Conservation (phyloP, 1,284 basidiomycete genomes). For the Cystobasidium slooffiae region DNA sequence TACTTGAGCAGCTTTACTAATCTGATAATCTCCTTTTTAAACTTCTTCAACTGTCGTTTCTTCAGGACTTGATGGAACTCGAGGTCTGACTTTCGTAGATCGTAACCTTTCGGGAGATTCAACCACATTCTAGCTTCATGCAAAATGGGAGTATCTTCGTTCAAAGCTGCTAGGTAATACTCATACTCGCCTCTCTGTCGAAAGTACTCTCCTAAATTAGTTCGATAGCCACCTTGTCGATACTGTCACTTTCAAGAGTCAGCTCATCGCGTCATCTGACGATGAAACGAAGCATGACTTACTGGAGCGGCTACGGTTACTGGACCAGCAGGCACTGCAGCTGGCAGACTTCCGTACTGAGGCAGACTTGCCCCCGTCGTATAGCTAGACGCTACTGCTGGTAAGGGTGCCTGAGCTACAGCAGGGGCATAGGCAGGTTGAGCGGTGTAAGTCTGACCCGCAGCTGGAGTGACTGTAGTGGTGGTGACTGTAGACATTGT, state of each 20-base stretch:
- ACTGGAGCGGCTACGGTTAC: not conserved
- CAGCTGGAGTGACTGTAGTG: not conserved
- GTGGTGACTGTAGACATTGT: constrained; percentile 3
- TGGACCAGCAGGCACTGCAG: not conserved
- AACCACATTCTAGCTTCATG: constrained; percentile 1
- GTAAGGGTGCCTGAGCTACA: not conserved
- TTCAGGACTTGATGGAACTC: constrained; percentile 6
- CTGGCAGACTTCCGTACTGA: no score
- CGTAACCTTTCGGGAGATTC: constrained; percentile 1
- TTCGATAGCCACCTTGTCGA: constrained; percentile 8
- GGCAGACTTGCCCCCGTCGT: not conserved
- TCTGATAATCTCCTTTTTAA: constrained; percentile 7
- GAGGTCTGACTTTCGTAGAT: constrained; percentile 3
- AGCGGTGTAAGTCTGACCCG: not conserved
- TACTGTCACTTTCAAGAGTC: not conserved
- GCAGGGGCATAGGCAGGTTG: not conserved
- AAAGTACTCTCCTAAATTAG: constrained; percentile 5
- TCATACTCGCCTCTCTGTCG: constrained; percentile 4
- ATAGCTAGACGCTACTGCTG: not conserved
- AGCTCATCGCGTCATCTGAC: not conserved
- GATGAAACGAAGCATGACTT: not conserved
- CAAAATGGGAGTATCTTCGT: not conserved
- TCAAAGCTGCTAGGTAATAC: not conserved
- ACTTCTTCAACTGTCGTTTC: constrained; percentile 5
- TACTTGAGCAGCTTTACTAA: not conserved